Percentiles rank a stretch among this genome's conserved stretches.
phyloP scores from a whole-genome alignment of 1,284 basidiomycete genomes.

The Ceratobasidium sp. region DNA sequence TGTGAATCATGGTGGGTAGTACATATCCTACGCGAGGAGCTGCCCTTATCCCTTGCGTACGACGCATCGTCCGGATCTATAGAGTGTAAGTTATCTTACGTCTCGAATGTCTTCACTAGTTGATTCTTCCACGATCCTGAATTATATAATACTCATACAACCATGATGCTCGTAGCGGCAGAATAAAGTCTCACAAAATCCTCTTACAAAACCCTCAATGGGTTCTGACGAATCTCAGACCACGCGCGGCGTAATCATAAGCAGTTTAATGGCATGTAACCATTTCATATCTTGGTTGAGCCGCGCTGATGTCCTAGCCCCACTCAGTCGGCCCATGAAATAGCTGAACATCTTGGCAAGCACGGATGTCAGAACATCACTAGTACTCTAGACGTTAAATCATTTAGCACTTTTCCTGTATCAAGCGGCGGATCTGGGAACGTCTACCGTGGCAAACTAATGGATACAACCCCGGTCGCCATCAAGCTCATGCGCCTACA shows the following conservation, averaged over 20 bases:
- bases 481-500: conserved; percentile 11
- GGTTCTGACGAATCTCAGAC: background rate
- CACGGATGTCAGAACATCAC: conserved; percentile 24
- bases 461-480: conserved; percentile 2
- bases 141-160: background rate
- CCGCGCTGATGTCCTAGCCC: background rate
- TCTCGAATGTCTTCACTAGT: too few species aligned
- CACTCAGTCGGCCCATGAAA: background rate
- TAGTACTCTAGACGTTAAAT: background rate
- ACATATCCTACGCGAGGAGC: too few species aligned
- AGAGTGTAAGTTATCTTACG: too few species aligned
- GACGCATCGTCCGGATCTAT: too few species aligned
- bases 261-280: background rate
- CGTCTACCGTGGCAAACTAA: background rate
- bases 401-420: background rate
- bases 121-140: too few species aligned
- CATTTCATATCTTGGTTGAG: background rate
- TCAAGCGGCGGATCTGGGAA: conserved; percentile 23
- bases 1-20: too few species aligned
- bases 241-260: background rate
- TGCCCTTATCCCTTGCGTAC: too few species aligned
- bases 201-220: background rate
- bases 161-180: background rate
- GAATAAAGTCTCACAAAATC: background rate
- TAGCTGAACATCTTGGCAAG: background rate